phyloP scores from a whole-genome alignment of 306 rosid genomes.

The Medicago arabica region DNA sequence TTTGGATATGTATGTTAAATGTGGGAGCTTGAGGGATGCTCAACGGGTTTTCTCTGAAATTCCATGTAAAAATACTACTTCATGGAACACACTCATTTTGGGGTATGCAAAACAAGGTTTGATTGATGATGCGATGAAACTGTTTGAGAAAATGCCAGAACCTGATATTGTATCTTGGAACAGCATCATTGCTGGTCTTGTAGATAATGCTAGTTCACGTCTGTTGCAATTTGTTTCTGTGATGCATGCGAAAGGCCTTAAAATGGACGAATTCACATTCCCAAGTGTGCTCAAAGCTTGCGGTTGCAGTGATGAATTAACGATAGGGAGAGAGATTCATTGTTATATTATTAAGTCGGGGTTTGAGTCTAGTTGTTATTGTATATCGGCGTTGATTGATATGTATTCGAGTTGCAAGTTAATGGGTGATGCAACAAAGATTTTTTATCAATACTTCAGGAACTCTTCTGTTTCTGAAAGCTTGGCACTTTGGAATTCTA shows the following conservation, averaged over 20 bases:
- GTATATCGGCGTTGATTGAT: constrained; percentile 76
- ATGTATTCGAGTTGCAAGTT: constrained; percentile 77
- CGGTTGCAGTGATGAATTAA: constrained; percentile 47
- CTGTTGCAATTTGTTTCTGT: constrained; percentile 59
- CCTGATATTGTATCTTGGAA: constrained; percentile 79
- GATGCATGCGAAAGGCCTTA: constrained; percentile 70
- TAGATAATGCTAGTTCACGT: constrained; percentile 47
- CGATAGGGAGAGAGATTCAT: constrained; percentile 71
- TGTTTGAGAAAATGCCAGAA: constrained; percentile 68
- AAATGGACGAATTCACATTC: constrained; percentile 72
- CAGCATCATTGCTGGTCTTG: constrained; percentile 78
- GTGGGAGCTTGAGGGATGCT: constrained; percentile 76
- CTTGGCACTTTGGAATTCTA: constrained; percentile 79
- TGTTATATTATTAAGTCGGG: constrained; percentile 65
- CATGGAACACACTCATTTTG: constrained; percentile 74
- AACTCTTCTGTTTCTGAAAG: constrained; percentile 45
- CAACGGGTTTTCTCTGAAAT: constrained; percentile 58
- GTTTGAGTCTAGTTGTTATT: constrained; percentile 62
- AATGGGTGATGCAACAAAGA: constrained; percentile 55
- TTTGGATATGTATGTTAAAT: constrained; percentile 87
- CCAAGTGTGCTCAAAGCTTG: constrained; percentile 77
- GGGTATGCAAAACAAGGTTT: constrained; percentile 65
- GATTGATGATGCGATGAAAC: constrained; percentile 63
- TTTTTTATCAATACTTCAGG: constrained; percentile 56
- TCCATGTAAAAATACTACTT: constrained; percentile 51